A percentile compares a stretch with the other conserved stretches of the same genome.
phyloP scores from a whole-genome alignment of 805 yeast genomes.

The Candida taoyuanica region DNA sequence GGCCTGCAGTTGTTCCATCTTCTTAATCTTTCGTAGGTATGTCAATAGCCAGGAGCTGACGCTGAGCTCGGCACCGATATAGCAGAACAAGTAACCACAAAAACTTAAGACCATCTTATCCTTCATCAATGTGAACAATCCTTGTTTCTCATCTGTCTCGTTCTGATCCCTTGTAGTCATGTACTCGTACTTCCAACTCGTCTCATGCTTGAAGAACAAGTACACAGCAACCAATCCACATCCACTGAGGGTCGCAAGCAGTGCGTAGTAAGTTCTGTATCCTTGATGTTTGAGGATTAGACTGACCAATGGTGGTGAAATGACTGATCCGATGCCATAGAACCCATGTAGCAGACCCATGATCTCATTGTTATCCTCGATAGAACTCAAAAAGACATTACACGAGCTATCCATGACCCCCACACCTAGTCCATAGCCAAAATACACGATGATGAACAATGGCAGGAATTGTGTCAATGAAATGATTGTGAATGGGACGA shows the following conservation, averaged over 20 bases:
- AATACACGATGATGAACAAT: conserved; percentile 36
- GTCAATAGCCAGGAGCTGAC: conserved; percentile 71
- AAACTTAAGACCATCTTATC: conserved; percentile 40
- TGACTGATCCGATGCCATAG: conserved; percentile 70
- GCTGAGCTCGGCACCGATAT: conserved; percentile 66
- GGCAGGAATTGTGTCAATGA: conserved; percentile 36
- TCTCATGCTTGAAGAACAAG: conserved; percentile 44
- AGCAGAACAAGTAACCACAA: conserved; percentile 51
- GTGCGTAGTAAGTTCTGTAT: conserved; percentile 9
- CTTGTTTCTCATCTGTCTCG: conserved; percentile 18
- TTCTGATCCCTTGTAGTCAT: conserved; percentile 15
- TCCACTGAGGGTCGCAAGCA: conserved; percentile 10
- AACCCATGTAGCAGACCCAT: conserved; percentile 63
- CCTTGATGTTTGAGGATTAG: conserved; percentile 29
- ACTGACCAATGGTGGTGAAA: conserved; percentile 63
- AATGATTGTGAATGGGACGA: conserved; percentile 33
- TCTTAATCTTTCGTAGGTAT: conserved; percentile 50
- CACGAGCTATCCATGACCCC: conserved; percentile 54
- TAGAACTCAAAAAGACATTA: conserved; percentile 43
- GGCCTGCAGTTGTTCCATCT: conserved; percentile 40
- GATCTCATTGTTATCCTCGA: conserved; percentile 50
- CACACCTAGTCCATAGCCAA: conserved; percentile 47
- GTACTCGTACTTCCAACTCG: conserved; percentile 31
- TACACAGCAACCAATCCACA: conserved; percentile 27
- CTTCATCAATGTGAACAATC: conserved; percentile 20